Evolutionary conservation across 1,284 basidiomycete species (phyloP).

Genomic region (Heliocybe sulcata): DNA sequence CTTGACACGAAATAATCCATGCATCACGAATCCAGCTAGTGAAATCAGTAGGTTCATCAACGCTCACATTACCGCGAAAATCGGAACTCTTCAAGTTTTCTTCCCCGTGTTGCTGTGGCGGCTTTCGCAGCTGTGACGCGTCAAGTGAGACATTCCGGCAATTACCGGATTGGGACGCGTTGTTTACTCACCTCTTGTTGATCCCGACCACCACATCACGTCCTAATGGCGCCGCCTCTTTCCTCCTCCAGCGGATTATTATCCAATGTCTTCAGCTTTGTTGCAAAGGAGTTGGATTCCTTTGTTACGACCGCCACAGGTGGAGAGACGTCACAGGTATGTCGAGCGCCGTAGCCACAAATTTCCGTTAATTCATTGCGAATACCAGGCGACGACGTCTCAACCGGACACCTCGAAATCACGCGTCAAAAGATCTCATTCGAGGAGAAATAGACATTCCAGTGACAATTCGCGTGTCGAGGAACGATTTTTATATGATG

Average conservation of each 20-base stretch:
- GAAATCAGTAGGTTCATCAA: too few relatives aligned
- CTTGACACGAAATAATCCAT: too few relatives aligned
- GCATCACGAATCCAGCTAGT: too few relatives aligned
- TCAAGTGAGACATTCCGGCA: background rate
- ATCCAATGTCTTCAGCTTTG: slow-evolving; percentile 58
- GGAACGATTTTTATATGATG: background rate
- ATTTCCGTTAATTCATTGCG: slow-evolving; percentile 3
- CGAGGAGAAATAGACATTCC: background rate
- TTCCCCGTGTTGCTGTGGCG: too few relatives aligned
- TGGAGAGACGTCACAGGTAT: slow-evolving; percentile 20
- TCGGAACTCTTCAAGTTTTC: too few relatives aligned
- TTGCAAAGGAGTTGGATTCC: slow-evolving; percentile 63
- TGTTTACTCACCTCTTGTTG: background rate
- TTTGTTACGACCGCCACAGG: slow-evolving; percentile 64
- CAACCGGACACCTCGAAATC: slow-evolving; percentile 18
- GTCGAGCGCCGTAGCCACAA: slow-evolving; percentile 6
- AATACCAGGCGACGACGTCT: background rate
- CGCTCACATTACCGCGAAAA: too few relatives aligned
- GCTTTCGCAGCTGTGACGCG: background rate
- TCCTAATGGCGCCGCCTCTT: slow-evolving; percentile 4
- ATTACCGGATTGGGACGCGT: slow-evolving; percentile 1
- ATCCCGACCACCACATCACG: background rate
- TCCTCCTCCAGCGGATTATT: slow-evolving; percentile 34
- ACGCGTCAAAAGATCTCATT: slow-evolving; percentile 16
- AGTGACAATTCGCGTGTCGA: background rate